These are phyloP conservation scores for Arabidopsis suecica DNA, from an alignment of 345 rosid species.

Conservation along the genomic window DNA sequence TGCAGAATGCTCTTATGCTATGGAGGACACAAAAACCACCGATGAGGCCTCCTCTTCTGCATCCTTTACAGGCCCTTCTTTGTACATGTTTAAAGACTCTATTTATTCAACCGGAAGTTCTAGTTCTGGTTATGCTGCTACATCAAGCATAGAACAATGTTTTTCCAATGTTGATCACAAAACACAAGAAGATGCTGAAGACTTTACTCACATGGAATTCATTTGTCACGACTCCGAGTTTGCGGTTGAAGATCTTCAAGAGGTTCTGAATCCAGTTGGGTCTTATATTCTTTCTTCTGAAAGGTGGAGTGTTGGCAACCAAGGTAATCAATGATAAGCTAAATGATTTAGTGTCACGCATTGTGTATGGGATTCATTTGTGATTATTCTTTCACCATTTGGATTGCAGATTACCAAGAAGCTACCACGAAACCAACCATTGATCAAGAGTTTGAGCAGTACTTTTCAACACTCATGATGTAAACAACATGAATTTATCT, in stretches of 20 bases:
- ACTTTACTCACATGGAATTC: constrained; percentile 22
- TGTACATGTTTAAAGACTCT: constrained; percentile 14
- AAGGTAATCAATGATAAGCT: constrained; percentile 1
- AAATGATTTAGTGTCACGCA: neutral
- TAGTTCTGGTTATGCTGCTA: constrained; percentile 7
- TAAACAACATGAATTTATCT: constrained; percentile 25
- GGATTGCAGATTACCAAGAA: constrained; percentile 28
- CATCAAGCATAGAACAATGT: constrained; percentile 27
- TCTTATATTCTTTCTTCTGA: constrained; percentile 34
- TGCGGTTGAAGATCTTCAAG: constrained; percentile 22
- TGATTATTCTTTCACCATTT: constrained; percentile 9
- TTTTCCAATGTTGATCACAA: constrained; percentile 22
- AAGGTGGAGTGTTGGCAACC: constrained; percentile 34
- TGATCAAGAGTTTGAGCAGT: constrained; percentile 90
- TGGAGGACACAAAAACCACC: constrained; percentile 8
- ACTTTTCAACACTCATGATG: constrained; percentile 83
- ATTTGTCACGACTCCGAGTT: constrained; percentile 26
- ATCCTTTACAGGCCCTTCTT: neutral
- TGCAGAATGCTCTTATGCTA: constrained; percentile 25
- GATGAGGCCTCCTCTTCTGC: constrained; percentile 29
- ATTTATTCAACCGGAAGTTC: constrained; percentile 31
- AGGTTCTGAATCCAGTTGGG: constrained; percentile 19
- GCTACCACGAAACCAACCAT: constrained; percentile 62
- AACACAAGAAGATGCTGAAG: constrained; percentile 24
- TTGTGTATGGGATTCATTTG: neutral